phyloP scores from a whole-genome alignment of 495 filamentous ascomycete genomes.

The Podospora didyma region DNA sequence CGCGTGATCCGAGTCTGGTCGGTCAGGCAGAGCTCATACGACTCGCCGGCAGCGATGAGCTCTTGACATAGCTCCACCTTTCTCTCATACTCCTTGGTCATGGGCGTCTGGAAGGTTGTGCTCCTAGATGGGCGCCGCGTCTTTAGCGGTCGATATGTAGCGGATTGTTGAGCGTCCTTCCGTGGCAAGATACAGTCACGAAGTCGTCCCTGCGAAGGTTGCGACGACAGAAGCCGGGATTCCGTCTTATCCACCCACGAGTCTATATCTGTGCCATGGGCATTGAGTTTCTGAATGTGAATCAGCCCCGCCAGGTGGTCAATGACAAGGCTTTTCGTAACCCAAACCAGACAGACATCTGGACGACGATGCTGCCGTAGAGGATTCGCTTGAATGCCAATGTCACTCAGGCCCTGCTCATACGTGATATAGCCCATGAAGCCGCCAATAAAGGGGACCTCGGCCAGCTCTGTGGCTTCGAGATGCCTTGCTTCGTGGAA shows the following conservation, averaged over 20 bases:
- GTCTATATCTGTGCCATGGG: constrained; percentile 28
- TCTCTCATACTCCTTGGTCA: constrained; percentile 53
- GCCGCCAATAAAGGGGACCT: constrained; percentile 77
- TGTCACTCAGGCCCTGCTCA: constrained; percentile 69
- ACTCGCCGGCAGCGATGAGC: constrained; percentile 71
- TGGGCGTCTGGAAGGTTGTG: constrained; percentile 38
- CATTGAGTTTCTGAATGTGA: constrained; percentile 61
- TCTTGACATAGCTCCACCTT: constrained; percentile 68
- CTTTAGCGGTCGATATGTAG: not conserved
- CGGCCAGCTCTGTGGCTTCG: constrained; percentile 12
- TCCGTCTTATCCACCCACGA: constrained; percentile 31
- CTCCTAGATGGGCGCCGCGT: constrained; percentile 17
- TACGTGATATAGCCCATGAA: constrained; percentile 90
- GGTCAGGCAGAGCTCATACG: constrained; percentile 92
- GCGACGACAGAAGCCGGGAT: constrained; percentile 26
- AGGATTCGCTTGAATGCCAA: constrained; percentile 41
- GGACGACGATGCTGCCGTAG: constrained; percentile 47
- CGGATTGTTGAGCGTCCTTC: not conserved
- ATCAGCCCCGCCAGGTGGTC: constrained; percentile 61
- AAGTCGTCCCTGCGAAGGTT: constrained; percentile 1
- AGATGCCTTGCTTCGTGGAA: constrained; percentile 53
- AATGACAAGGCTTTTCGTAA: constrained; percentile 74
- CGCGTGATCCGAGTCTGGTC: constrained; percentile 62
- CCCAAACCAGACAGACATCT: constrained; percentile 74
- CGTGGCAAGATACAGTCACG: not conserved